Percentiles rank a stretch among this genome's conserved stretches.
phyloP scores from a whole-genome alignment of 1,284 basidiomycete genomes.

The Golubevia sp. region DNA sequence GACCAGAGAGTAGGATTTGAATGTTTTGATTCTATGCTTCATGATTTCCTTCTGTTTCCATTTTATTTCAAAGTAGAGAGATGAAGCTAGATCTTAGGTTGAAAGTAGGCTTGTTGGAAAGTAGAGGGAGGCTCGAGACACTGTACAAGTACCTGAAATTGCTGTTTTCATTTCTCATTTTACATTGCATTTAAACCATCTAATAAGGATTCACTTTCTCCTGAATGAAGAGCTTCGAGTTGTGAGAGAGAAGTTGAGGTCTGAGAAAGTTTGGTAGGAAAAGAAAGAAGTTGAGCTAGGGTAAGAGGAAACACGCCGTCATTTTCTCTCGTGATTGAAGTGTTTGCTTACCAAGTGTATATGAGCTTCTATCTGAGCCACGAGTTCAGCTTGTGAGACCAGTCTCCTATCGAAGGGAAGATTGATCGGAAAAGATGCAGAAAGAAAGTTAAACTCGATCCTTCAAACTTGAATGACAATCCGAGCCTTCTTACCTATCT shows the following conservation, averaged over 20 bases:
- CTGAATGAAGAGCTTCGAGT: constrained; percentile 31
- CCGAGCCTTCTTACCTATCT: constrained; percentile 14
- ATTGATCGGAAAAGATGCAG: neutral
- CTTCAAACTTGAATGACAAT: neutral
- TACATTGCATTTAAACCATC: too few species aligned
- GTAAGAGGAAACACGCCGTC: too few species aligned
- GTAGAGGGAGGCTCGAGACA: too few species aligned
- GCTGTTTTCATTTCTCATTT: too few species aligned
- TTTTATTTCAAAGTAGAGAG: too few species aligned
- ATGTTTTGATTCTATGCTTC: too few species aligned
- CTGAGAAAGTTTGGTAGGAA: constrained; percentile 7
- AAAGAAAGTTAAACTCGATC: neutral
- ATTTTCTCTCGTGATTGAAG: too few species aligned
- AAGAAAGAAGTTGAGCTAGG: neutral
- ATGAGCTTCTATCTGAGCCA: constrained; percentile 32
- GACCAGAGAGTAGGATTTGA: too few species aligned
- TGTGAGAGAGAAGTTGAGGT: constrained; percentile 32
- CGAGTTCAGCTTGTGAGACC: constrained; percentile 23
- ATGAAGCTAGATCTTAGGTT: too few species aligned
- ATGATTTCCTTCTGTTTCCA: too few species aligned
- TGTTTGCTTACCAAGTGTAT: constrained; percentile 21
- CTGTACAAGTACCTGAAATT: too few species aligned
- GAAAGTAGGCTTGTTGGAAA: too few species aligned
- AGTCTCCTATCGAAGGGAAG: constrained; percentile 9
- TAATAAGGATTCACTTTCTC: constrained; percentile 4